phyloP scores from a whole-genome alignment of 176 grass and related monocot species.

The Aegilops speltoides region DNA sequence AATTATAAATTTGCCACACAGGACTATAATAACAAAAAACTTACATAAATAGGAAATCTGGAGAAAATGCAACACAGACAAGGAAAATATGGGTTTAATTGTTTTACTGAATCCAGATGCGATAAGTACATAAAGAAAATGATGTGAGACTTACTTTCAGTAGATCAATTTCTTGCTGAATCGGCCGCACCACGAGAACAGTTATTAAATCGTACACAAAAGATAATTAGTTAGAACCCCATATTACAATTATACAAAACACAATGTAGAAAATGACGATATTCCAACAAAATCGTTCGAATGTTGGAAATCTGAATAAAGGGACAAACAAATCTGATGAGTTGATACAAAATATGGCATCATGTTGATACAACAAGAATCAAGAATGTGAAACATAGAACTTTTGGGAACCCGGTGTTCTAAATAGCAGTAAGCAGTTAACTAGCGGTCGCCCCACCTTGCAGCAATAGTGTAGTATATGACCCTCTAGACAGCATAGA shows the following conservation, averaged over 20 bases:
- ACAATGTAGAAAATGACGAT: not conserved
- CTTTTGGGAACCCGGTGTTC: not conserved
- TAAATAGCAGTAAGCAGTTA: conserved; percentile 8
- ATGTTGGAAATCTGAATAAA: not conserved
- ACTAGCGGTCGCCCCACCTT: not conserved
- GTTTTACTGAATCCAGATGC: conserved; percentile 3
- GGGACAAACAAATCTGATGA: not conserved
- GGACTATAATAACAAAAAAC: not conserved
- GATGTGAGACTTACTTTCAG: conserved; percentile 70
- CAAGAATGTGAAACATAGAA: not conserved
- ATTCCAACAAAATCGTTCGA: not conserved
- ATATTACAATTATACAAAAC: not conserved
- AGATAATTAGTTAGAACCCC: conserved; percentile 33
- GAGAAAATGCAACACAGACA: not conserved
- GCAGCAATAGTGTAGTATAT: not conserved
- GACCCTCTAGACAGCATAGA: not conserved
- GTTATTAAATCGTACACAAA: conserved; percentile 41
- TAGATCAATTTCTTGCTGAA: conserved; percentile 99
- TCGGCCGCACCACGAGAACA: conserved; percentile 14
- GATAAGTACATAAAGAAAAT: not conserved
- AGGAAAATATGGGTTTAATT: not conserved
- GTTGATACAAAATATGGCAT: not conserved
- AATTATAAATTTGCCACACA: conserved; percentile 7
- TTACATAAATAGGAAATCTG: not conserved
- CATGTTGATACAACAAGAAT: conserved; percentile 5